phyloP scores from a whole-genome alignment of 1,284 basidiomycete genomes.

The Malassezia brasiliensis region DNA sequence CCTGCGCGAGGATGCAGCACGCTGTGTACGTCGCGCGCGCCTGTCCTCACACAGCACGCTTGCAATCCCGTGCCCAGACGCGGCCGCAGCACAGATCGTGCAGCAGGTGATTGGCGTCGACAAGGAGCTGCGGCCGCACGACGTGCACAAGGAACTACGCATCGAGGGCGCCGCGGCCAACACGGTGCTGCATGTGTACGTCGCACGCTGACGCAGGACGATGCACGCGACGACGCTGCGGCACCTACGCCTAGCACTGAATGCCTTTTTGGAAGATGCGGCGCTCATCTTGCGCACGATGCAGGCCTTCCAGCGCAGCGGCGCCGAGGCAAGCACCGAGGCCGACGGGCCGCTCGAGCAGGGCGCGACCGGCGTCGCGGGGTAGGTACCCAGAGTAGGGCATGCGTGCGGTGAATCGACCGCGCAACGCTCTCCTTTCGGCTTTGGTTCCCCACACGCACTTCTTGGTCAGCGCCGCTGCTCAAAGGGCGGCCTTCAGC shows the following conservation, averaged over 20 bases:
- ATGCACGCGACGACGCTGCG: conserved; percentile 30
- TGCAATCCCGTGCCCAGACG: conserved; percentile 27
- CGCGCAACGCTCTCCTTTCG: too few species aligned
- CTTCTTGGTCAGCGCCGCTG: too few species aligned
- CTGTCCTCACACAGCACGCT: conserved; percentile 24
- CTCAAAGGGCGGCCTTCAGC: too few species aligned
- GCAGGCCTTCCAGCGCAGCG: conserved; percentile 18
- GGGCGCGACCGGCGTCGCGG: conserved; percentile 29
- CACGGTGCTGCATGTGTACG: conserved; percentile 4
- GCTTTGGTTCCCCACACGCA: too few species aligned
- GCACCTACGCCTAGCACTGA: conserved; percentile 31
- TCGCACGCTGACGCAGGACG: conserved; percentile 1
- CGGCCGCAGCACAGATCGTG: conserved; percentile 19
- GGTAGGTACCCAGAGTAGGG: too few species aligned
- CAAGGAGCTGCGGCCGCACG: conserved; percentile 33
- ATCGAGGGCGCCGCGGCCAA: conserved; percentile 8
- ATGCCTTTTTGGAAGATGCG: conserved; percentile 33
- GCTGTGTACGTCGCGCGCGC: conserved; percentile 13
- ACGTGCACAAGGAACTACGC: conserved; percentile 26
- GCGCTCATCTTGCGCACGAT: conserved; percentile 31
- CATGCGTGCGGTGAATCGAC: too few species aligned
- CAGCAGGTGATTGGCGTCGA: conserved; percentile 28
- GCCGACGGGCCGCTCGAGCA: conserved; percentile 26
- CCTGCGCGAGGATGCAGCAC: conserved; percentile 1
- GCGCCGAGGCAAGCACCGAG: not conserved